phyloP scores from a whole-genome alignment of 768 basidiomycete species.

The Naganishia vaughanmartiniae region DNA sequence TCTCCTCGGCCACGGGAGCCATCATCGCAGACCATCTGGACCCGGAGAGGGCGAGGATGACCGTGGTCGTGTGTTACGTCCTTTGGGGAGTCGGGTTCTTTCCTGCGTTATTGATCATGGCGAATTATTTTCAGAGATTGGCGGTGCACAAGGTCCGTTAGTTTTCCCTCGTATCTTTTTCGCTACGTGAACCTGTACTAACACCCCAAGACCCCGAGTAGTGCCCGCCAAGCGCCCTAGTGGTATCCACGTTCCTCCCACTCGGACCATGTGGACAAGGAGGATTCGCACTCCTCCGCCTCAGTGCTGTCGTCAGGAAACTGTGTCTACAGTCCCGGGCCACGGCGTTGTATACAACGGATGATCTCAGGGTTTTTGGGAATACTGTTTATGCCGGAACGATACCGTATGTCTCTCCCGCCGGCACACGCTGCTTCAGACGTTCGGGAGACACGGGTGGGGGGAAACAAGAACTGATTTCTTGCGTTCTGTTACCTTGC shows the following conservation, averaged over 20 bases:
- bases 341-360: constrained; percentile 17
- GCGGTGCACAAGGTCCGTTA: constrained; percentile 51
- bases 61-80: constrained; percentile 60
- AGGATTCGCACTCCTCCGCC: constrained; percentile 49
- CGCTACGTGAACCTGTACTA: not conserved
- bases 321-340: constrained; percentile 14
- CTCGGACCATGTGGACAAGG: constrained; percentile 71
- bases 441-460: too few relatives aligned
- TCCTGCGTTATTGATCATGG: constrained; percentile 66
- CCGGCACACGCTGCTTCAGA: too few relatives aligned
- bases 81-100: constrained; percentile 58
- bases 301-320: constrained; percentile 38
- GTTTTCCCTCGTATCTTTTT: not conserved
- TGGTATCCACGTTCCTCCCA: constrained; percentile 69
- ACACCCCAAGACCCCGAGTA: not conserved
- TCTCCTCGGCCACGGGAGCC: constrained; percentile 67
- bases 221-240: constrained; percentile 49
- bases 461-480: not conserved
- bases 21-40: constrained; percentile 60
- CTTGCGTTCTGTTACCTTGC: too few relatives aligned
- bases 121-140: constrained; percentile 63
- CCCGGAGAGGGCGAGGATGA: constrained; percentile 59
- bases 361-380: constrained; percentile 31
- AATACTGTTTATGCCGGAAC: constrained; percentile 31
- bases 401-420: constrained; percentile 29